These are phyloP conservation scores for Leccinum sublutescens DNA, from an alignment of 768 basidiomycete genomes.

Conservation along the genomic window DNA sequence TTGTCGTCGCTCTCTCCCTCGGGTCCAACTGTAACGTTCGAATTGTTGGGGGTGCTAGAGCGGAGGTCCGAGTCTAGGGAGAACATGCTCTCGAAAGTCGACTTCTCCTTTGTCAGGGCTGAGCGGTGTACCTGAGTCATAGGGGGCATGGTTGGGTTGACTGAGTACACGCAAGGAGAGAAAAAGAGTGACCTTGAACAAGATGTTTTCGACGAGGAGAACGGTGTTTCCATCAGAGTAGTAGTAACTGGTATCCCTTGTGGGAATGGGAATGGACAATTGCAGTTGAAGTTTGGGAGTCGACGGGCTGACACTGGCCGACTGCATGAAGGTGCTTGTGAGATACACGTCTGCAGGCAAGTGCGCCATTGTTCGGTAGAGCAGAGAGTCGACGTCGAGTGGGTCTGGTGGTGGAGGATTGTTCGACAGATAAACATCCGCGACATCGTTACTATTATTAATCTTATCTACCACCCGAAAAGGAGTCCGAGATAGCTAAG, in stretches of 20 bases:
- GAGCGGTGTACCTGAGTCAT: conserved; percentile 38
- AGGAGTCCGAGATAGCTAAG: conserved; percentile 15
- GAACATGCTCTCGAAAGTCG: conserved; percentile 49
- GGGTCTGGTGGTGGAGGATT: conserved; percentile 20
- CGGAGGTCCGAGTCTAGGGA: conserved; percentile 37
- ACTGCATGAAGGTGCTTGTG: conserved; percentile 34
- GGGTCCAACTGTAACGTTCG: conserved; percentile 31
- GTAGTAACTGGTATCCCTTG: conserved; percentile 41
- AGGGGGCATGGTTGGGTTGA: conserved; percentile 21
- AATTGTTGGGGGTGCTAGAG: conserved; percentile 20
- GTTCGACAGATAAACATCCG: conserved; percentile 13
- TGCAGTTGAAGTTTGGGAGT: conserved; percentile 35
- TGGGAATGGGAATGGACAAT: conserved; percentile 33
- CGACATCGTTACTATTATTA: conserved; percentile 3
- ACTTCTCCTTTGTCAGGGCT: conserved; percentile 43
- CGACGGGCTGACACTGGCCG: conserved; percentile 30
- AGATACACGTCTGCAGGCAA: conserved; percentile 32
- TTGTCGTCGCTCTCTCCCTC: conserved; percentile 52
- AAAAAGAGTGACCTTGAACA: conserved; percentile 46
- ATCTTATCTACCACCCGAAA: conserved; percentile 11
- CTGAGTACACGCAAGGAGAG: conserved; percentile 7
- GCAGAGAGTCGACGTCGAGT: neutral
- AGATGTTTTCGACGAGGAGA: conserved; percentile 41
- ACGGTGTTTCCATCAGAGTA: conserved; percentile 40
- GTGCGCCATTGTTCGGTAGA: conserved; percentile 29